These are phyloP conservation scores for Malassezia sp. DNA, from an alignment of 1,284 basidiomycete species.

Conservation along the genomic window DNA sequence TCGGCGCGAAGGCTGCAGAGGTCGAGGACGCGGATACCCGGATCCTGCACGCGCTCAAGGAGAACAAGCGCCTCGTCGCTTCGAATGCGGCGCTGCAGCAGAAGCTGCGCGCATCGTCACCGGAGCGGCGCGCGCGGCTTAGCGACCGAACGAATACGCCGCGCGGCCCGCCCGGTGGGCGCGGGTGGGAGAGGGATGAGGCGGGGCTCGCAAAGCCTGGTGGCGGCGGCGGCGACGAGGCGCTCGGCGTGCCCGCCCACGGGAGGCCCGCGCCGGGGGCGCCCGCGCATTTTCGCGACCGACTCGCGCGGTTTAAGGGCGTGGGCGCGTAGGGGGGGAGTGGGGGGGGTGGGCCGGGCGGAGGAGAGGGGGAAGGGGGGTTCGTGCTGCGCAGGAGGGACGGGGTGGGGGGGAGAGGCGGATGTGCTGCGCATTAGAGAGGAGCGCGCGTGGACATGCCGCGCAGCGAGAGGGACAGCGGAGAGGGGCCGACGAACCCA, in stretches of 20 bases:
- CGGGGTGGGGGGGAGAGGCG: too few relatives aligned
- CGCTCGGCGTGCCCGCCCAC: too few relatives aligned
- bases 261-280: not conserved
- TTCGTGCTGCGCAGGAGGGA: too few relatives aligned
- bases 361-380: too few relatives aligned
- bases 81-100: slow-evolving; percentile 2
- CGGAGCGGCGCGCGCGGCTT: not conserved
- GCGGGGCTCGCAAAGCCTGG: too few relatives aligned
- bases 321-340: too few relatives aligned
- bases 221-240: too few relatives aligned
- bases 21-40: slow-evolving; percentile 36
- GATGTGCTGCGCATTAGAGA: too few relatives aligned
- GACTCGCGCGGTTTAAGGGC: slow-evolving; percentile 5
- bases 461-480: too few relatives aligned
- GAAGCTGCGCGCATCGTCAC: not conserved
- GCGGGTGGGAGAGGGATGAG: not conserved
- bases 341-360: too few relatives aligned
- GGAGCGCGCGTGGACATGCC: too few relatives aligned
- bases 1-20: slow-evolving; percentile 29
- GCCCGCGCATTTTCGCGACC: not conserved
- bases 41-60: slow-evolving; percentile 28
- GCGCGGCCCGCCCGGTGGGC: not conserved
- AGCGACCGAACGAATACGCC: slow-evolving; percentile 1
- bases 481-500: too few relatives aligned
- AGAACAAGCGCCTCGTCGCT: slow-evolving; percentile 20